Evolutionary conservation across 2,329 filamentous ascomycete genomes (phyloP).

Genomic region (Paecilomyces dactylethromorphus): DNA sequence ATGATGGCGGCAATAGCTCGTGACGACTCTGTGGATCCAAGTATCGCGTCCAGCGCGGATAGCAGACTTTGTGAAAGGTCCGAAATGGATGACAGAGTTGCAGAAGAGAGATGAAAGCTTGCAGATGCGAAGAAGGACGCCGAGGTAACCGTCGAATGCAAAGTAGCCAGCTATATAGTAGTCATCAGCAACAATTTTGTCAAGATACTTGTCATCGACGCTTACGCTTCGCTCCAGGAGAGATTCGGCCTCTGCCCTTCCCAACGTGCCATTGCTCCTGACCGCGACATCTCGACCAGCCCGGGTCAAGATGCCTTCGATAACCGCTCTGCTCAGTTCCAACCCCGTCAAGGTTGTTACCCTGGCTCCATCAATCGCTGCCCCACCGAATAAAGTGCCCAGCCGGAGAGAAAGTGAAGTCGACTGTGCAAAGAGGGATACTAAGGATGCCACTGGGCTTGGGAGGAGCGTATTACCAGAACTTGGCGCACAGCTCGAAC

Average conservation of each 20-base stretch:
- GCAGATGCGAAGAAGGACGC: conserved; percentile 42
- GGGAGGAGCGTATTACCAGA: conserved; percentile 35
- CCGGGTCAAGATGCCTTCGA: conserved; percentile 38
- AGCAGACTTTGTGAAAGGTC: conserved; percentile 38
- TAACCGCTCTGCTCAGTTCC: conserved; percentile 37
- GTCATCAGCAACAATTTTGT: neutral
- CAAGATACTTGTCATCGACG: conserved; percentile 1
- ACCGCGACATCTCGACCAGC: conserved; percentile 39
- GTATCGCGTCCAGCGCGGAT: conserved; percentile 39
- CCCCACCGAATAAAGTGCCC: conserved; percentile 37
- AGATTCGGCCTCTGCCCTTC: conserved; percentile 36
- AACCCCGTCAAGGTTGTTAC: conserved; percentile 39
- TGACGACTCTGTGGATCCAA: conserved; percentile 44
- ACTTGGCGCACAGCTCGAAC: conserved; percentile 17
- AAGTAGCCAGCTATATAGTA: conserved; percentile 29
- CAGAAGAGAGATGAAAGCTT: conserved; percentile 40
- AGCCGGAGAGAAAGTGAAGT: conserved; percentile 39
- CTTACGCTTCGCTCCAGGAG: conserved; percentile 41
- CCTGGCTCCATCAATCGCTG: conserved; percentile 37
- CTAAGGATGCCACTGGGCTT: conserved; percentile 35
- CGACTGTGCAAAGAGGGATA: conserved; percentile 39
- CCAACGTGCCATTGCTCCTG: conserved; percentile 42
- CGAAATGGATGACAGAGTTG: conserved; percentile 35
- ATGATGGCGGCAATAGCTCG: conserved; percentile 43
- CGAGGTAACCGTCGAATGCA: conserved; percentile 40